Evolutionary conservation across 2,329 filamentous ascomycete species (phyloP), one percentile per base, ranked within the genome.

Genomic region (Xylaria arbuscula): DNA sequence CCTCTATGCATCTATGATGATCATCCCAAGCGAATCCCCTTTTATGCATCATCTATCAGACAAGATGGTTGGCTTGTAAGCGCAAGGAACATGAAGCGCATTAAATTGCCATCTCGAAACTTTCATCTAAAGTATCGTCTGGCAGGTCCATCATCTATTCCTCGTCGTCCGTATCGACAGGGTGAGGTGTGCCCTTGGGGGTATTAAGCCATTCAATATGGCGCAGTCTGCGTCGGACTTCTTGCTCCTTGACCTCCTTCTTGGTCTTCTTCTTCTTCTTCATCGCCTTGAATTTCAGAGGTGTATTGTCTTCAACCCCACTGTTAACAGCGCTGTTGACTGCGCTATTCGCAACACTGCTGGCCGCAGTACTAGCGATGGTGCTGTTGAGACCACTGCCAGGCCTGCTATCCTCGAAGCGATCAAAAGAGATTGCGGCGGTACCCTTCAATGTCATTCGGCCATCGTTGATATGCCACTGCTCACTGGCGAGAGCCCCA

Each of bases 211-310:
- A 92, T 79, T 91, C 87, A 75, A 92, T 91, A 82, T 99, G 94
- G 76, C 96, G 89, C 81, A 98, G 84, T 75, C 96, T 88, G 73
- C 95, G 89, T 72, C 97, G 88, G 51, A 92, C 92, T 82, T 98
- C 95, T 22, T 92, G 87, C 81, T 99, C 96, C 88, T 99, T 99
- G 79, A 94, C 75, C 81, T 99, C 94, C 83, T 94, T 94, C 85
- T 97, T 93, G 66, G 96, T 99, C 89, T 96, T 89, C 93, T 99
- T 99, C 90, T 95, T 97, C 93, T 98, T 98, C 88, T 94, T 96
- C 82, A 87, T 89, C 10, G 92, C 86, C 81, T 87, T 89, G 90
- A 99, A 99, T 84, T 97, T 95, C 86, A 99, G 88, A 69, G 81
- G 91, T 80, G 77, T 86, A 68, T 89, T 89, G 75, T 96, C 94